Base-by-base conservation (phyloP, 2,329 filamentous ascomycete genomes). In the Capronia americana region DNA sequence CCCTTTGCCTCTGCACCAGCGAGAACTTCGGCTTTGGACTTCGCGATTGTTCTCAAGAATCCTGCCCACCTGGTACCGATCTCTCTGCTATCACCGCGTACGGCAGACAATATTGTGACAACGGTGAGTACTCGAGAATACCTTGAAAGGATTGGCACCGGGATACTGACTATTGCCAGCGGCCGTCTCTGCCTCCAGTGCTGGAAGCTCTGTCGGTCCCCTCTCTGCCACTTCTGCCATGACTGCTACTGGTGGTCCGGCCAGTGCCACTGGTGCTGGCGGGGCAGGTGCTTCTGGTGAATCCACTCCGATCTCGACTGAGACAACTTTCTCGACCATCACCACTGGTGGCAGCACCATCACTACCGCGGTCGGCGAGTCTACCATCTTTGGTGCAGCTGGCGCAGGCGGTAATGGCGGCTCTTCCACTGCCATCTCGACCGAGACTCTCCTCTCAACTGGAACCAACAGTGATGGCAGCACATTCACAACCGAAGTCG, bases 21-120 rank as follows among this genome's bases (percentile, higher is more conserved):
- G 34, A 69, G 24, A 68, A 83, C 76, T 83, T 83, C 72, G 64
- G 71, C 32, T 79, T 74, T 66, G 82, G 82, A 64, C 75, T 84
- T 56, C 79, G 77, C 44, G 82, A 84, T 73, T 84, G 82, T 76
- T 79, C 79, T 48, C 54, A 70, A 17, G 67, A 82, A 72, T 78
- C 80, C 38, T 84, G 82, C 73, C 78, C 78, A 11, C 12, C 55
- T 51, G 72, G 68, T 14, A 77, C 79, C 26, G 74, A 81, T 65
- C 66, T 77, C 11, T 62, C 67, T 56, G 55, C 70, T 14, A 77
- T 80, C 55, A 69, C 78, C 41, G 44, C 70, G 1, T 76, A 74
- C 56, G 80, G 77, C 48, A 66, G 75, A n/a, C 65, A 67, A 26
- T 74, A 77, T 64, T 82, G 80, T 71, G 74, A 75, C 73, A 73